Percentiles rank a stretch among this genome's conserved stretches.
Conservation (phyloP, 306 rosid genomes). For the Potentilla sterilis region DNA sequence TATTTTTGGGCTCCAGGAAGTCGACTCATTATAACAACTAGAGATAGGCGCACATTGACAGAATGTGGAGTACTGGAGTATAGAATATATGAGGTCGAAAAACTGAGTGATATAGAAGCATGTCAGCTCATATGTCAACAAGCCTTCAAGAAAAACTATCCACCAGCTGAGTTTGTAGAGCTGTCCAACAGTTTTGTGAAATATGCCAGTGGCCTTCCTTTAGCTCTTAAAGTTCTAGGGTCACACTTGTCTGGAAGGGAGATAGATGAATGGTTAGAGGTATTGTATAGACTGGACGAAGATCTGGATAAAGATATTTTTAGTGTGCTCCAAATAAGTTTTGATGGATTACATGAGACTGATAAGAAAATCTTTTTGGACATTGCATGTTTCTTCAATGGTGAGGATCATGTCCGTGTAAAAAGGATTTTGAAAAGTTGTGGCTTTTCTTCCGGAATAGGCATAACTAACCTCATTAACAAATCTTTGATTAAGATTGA, state of each 20-base stretch:
- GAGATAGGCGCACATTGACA: not conserved
- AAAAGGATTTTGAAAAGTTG: slow-evolving; percentile 7
- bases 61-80: not conserved
- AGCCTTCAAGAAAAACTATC: not conserved
- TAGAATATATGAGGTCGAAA: slow-evolving; percentile 4
- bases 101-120: not conserved
- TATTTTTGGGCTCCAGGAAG: slow-evolving; percentile 10
- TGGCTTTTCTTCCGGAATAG: not conserved
- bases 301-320: slow-evolving; percentile 4
- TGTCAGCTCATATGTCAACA: not conserved
- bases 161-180: slow-evolving; percentile 1
- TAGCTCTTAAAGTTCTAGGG: slow-evolving; percentile 18
- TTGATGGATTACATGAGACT: not conserved
- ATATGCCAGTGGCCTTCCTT: slow-evolving; percentile 16
- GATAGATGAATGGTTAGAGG: slow-evolving; percentile 9
- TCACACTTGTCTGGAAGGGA: not conserved
- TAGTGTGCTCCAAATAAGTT: not conserved
- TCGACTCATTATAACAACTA: slow-evolving; percentile 15
- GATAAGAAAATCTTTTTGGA: slow-evolving; percentile 13
- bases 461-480: not conserved
- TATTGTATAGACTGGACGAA: not conserved
- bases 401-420: slow-evolving; percentile 13
- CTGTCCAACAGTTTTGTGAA: not conserved
- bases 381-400: slow-evolving; percentile 28
- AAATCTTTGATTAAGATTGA: slow-evolving; percentile 16